phyloP scores from a whole-genome alignment of 257 asterid species.

The Ocimum tenuiflorum region DNA sequence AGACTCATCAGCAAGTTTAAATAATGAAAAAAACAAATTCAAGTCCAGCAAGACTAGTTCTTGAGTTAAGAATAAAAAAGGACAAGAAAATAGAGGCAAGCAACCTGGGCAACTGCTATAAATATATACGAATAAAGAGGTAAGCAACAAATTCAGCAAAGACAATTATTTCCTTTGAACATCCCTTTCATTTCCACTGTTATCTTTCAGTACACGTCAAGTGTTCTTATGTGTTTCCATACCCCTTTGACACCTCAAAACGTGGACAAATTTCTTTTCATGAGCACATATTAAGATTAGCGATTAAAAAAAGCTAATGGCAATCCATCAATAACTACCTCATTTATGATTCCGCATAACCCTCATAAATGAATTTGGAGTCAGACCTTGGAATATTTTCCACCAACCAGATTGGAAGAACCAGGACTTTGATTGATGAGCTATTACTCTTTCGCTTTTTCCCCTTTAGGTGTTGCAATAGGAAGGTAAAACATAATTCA shows the following conservation, averaged over 20 bases:
- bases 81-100: not conserved
- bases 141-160: too few relatives aligned
- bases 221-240: too few relatives aligned
- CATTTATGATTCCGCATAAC: not conserved
- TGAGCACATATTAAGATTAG: too few relatives aligned
- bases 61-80: not conserved
- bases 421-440: conserved; percentile 40
- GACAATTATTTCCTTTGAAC: not conserved
- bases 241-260: too few relatives aligned
- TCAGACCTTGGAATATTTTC: conserved; percentile 50
- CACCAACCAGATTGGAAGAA: conserved; percentile 34
- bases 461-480: conserved; percentile 32
- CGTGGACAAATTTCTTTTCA: too few relatives aligned
- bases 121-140: not conserved
- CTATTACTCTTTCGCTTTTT: conserved; percentile 51
- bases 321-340: too few relatives aligned
- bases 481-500: not conserved
- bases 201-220: not conserved
- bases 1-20: too few relatives aligned
- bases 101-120: not conserved
- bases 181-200: too few relatives aligned
- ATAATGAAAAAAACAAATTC: too few relatives aligned
- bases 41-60: not conserved
- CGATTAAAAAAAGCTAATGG: too few relatives aligned
- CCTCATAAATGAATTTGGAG: not conserved